Evolutionary conservation across 441 rosid genomes (phyloP).

Genomic region (Gossypium lobatum): DNA sequence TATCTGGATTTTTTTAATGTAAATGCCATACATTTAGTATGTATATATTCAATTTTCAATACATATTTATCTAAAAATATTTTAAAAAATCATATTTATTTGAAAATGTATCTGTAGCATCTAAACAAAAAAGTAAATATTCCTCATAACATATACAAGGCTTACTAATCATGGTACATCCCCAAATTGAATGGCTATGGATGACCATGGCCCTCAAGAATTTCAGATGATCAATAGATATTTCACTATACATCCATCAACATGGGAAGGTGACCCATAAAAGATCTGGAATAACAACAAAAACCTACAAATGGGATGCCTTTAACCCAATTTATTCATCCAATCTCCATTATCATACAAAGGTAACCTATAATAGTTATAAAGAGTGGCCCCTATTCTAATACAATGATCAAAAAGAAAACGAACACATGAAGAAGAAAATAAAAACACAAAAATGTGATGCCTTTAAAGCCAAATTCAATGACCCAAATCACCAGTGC

Average conservation of each 20-base stretch:
- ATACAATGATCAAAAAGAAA: neutral
- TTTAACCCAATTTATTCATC: neutral
- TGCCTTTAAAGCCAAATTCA: constrained; percentile 13
- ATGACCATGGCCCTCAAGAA: constrained; percentile 9
- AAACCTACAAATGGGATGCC: neutral
- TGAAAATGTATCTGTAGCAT: too few relatives aligned
- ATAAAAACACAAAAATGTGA: neutral
- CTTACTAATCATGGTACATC: neutral
- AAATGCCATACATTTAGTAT: too few relatives aligned
- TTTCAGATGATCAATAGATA: constrained; percentile 2
- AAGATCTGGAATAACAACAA: neutral
- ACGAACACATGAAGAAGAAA: neutral
- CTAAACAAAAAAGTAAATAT: too few relatives aligned
- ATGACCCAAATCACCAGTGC: constrained; percentile 53
- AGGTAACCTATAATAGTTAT: too few relatives aligned
- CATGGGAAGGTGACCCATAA: neutral
- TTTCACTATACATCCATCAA: neutral
- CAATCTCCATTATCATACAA: neutral
- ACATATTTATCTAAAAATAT: too few relatives aligned
- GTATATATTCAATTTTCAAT: too few relatives aligned
- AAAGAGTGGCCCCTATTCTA: neutral
- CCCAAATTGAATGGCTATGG: constrained; percentile 6
- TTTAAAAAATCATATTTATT: too few relatives aligned
- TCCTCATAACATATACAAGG: too few relatives aligned
- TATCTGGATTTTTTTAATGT: too few relatives aligned